Conservation (phyloP, 2,329 filamentous ascomycete species). For the Fusarium tanahbumbuense region DNA sequence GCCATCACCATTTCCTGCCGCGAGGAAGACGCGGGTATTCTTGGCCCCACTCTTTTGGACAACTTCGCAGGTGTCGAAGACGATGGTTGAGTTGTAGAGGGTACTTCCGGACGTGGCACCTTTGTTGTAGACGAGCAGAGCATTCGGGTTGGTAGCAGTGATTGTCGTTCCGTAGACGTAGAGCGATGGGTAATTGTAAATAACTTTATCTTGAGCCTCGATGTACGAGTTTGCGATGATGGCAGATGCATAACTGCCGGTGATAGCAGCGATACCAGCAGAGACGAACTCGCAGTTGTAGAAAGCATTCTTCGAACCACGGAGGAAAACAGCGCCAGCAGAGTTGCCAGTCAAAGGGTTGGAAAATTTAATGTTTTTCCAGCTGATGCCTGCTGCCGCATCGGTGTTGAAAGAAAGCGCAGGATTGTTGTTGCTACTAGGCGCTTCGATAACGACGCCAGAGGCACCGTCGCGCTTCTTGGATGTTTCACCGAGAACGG, state of each 20-base stretch:
- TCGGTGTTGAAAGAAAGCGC: slow-evolving; percentile 18
- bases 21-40: slow-evolving; percentile 56
- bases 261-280: slow-evolving; percentile 48
- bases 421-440: background rate
- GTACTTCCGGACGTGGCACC: slow-evolving; percentile 47
- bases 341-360: slow-evolving; percentile 16
- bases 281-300: slow-evolving; percentile 59
- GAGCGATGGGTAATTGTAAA: slow-evolving; percentile 54
- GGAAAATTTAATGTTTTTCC: slow-evolving; percentile 39
- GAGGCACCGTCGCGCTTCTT: slow-evolving; percentile 46
- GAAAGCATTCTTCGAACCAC: slow-evolving; percentile 36
- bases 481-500: slow-evolving; percentile 53
- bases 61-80: slow-evolving; percentile 55
- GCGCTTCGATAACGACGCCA: slow-evolving; percentile 22
- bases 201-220: slow-evolving; percentile 56
- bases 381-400: slow-evolving; percentile 17
- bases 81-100: slow-evolving; percentile 54
- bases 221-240: slow-evolving; percentile 59
- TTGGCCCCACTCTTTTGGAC: slow-evolving; percentile 45
- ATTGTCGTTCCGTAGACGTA: slow-evolving; percentile 59
- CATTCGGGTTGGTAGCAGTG: slow-evolving; percentile 51
- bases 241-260: slow-evolving; percentile 48
- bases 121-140: slow-evolving; percentile 52
- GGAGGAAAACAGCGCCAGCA: slow-evolving; percentile 16
- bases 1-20: slow-evolving; percentile 55